phyloP scores from a whole-genome alignment of 108 stramenopile species.

The Discostella pseudostelligera region DNA sequence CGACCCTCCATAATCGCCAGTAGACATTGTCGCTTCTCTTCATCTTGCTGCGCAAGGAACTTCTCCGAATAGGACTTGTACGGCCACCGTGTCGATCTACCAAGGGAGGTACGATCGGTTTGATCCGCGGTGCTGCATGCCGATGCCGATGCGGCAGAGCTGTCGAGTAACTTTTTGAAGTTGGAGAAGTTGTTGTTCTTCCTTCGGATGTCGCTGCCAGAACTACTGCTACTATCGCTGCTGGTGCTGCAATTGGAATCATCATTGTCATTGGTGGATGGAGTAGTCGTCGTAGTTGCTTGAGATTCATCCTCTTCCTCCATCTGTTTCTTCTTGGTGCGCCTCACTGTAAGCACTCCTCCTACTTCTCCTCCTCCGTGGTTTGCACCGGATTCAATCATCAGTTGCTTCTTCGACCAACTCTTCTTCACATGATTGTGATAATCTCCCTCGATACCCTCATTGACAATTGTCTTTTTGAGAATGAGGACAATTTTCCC shows the following conservation, averaged over 20 bases:
- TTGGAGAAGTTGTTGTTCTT: no score
- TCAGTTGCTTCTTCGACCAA: no score
- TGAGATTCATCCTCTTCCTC: not conserved
- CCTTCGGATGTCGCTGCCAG: not conserved
- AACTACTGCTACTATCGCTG: not conserved
- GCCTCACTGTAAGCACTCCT: no score
- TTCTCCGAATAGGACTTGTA: constrained; percentile 39
- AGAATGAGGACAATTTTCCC: no score
- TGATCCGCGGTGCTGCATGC: not conserved
- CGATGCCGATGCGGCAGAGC: constrained; percentile 3
- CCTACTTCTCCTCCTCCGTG: no score
- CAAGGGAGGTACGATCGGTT: constrained; percentile 28
- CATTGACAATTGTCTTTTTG: no score
- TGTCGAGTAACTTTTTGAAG: no score
- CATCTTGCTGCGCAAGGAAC: constrained; percentile 37
- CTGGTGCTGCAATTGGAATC: not conserved
- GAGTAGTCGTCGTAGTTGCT: not conserved
- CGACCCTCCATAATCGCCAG: constrained; percentile 13
- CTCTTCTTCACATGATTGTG: no score
- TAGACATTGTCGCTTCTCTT: constrained; percentile 5
- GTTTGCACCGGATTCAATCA: no score
- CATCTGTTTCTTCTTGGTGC: not conserved
- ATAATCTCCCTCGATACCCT: no score
- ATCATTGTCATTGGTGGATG: not conserved
- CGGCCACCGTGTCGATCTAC: constrained; percentile 22